These are phyloP conservation scores for Coelastrella sp. DNA, from an alignment of 139 green algal genomes.

Conservation along the genomic window DNA sequence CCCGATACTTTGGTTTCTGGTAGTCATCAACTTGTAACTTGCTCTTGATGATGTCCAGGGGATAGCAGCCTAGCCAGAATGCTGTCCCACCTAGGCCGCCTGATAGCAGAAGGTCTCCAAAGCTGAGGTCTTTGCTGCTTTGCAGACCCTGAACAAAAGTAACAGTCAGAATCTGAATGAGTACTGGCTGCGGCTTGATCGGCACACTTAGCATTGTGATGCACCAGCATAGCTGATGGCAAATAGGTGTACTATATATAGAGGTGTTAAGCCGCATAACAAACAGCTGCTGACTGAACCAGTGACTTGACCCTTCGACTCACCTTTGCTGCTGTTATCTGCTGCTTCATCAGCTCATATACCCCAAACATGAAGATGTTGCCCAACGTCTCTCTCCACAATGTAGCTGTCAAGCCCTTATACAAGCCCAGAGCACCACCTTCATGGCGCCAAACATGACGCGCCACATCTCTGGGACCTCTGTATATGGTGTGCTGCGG, in stretches of 20 bases:
- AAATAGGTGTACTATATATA: too few species aligned
- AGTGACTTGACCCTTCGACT: background rate
- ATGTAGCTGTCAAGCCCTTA: slow-evolving; percentile 72
- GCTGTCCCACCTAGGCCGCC: slow-evolving; percentile 75
- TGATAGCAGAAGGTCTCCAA: slow-evolving; percentile 66
- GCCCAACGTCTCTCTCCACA: slow-evolving; percentile 75
- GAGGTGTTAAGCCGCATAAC: too few species aligned
- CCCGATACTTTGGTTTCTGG: slow-evolving; percentile 16
- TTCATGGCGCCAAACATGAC: slow-evolving; percentile 71
- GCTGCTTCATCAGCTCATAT: slow-evolving; percentile 75
- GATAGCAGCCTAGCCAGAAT: slow-evolving; percentile 83
- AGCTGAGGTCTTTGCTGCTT: slow-evolving; percentile 59
- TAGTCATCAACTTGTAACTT: slow-evolving; percentile 37
- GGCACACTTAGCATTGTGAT: too few species aligned
- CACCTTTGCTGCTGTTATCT: slow-evolving; percentile 58
- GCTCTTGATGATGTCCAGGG: slow-evolving; percentile 45
- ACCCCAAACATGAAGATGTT: slow-evolving; percentile 84
- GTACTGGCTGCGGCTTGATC: too few species aligned
- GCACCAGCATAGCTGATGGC: background rate
- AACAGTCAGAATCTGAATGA: too few species aligned
- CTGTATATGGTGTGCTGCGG: slow-evolving; percentile 40
- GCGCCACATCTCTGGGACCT: slow-evolving; percentile 62
- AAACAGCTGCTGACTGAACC: too few species aligned
- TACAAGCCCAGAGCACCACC: slow-evolving; percentile 65
- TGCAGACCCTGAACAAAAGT: slow-evolving; percentile 59